Evolutionary conservation across 306 rosid genomes (phyloP), one percentile per base, ranked within the genome.

Genomic region (Pterocarpus santalinus): DNA sequence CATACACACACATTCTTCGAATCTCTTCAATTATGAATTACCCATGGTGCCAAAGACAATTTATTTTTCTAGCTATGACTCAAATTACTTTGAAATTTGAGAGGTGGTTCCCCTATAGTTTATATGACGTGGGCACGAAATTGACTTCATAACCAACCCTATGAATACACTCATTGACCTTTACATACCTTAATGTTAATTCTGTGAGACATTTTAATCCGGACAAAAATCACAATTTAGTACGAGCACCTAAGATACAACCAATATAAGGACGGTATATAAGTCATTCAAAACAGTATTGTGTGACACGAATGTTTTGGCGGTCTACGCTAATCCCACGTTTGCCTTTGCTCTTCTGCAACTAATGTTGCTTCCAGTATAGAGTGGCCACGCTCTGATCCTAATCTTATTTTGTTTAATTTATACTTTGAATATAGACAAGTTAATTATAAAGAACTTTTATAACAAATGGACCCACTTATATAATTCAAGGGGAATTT

Each of bases 131-230:
- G 38, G 64, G 53, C 71, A 57, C 60, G 44, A 62, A 44, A 15
- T 62, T 62, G 71, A 61, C 61, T 62, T 75, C 53, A 28, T 75
- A 75, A 60, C 32, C 57, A 60, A 35, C 46, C 41, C 35, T 38
- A 22, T 73, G 53, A 17, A 43, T 39, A 15, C 22, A 15, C 11
- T 34, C 30, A 65, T 65, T 8, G 11, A 62, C 71, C 60, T 75
- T 74, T 62, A 9, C 47, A 62, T 62, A 4, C 11, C 62, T 28
- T 46, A 13, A 3, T 15, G 15, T 65, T n/a, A 12, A 69, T 69
- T 46, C 10, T 43, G 56, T 0, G 17, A 36, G 51, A 38, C 47
- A 65, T 38, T 64, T 13, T 65, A 65, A 65, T 38, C 66, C n/a
- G 38, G 16, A 61, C 16, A 61, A 61, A 11, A 61, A 1, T 33